Evolutionary conservation across 1,139 yeast species (phyloP).

Genomic region (Cylindricascospora bacillispora): DNA sequence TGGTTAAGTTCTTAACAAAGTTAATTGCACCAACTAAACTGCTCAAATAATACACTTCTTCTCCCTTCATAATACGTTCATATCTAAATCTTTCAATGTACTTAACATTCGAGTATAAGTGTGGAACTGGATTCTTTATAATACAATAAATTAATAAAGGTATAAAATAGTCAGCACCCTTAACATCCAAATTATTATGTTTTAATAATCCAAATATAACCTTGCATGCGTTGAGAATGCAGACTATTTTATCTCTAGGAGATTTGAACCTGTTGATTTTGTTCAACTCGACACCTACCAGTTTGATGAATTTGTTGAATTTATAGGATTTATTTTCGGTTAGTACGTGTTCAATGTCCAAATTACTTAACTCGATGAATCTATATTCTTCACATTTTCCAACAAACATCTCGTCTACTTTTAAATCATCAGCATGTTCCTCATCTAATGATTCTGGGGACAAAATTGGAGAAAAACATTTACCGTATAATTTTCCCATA

Average conservation of each 20-base stretch:
- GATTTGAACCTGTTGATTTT: constrained; percentile 79
- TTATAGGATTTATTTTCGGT: constrained; percentile 34
- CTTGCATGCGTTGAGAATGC: constrained; percentile 83
- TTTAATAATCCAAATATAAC: constrained; percentile 79
- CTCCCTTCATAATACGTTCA: constrained; percentile 69
- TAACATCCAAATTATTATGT: constrained; percentile 47
- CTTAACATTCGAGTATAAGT: constrained; percentile 62
- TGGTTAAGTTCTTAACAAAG: constrained; percentile 52
- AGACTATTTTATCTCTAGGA: constrained; percentile 88
- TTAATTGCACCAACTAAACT: constrained; percentile 78
- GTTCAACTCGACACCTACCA: constrained; percentile 59
- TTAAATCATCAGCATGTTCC: constrained; percentile 48
- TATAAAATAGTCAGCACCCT: constrained; percentile 86
- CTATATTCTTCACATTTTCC: constrained; percentile 51
- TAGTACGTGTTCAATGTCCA: constrained; percentile 39
- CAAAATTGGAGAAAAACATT: constrained; percentile 73
- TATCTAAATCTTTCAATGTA: constrained; percentile 79
- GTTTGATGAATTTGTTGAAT: constrained; percentile 48
- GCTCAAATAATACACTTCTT: constrained; percentile 75
- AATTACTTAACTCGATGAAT: constrained; percentile 69
- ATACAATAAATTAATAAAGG: constrained; percentile 77
- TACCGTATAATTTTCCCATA: constrained; percentile 72
- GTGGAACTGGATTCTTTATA: constrained; percentile 50
- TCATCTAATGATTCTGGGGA: constrained; percentile 29
- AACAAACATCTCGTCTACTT: constrained; percentile 44